Evolutionary conservation across 1,284 basidiomycete species (phyloP).

Genomic region (Stygiomarasmius scandens): DNA sequence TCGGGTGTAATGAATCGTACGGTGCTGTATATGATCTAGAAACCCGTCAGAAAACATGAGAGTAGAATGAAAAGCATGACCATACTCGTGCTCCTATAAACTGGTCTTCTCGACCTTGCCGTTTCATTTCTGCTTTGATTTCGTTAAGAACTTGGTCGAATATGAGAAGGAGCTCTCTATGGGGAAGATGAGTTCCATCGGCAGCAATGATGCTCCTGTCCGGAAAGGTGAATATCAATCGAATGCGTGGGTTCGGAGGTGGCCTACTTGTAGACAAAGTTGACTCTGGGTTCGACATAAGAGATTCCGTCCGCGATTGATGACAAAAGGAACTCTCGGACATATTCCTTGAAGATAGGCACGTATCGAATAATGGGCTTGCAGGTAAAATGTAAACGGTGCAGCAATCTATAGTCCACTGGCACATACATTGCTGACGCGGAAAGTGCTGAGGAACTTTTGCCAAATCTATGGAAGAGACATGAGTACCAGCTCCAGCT

Average conservation of each 20-base stretch:
- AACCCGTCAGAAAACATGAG: not conserved
- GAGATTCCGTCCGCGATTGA: constrained; percentile 74
- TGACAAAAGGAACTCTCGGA: constrained; percentile 62
- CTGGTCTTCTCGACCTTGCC: constrained; percentile 55
- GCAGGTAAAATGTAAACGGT: not conserved
- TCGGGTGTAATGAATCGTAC: constrained; percentile 59
- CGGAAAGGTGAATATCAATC: not conserved
- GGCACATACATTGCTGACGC: constrained; percentile 46
- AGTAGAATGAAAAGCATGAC: not conserved
- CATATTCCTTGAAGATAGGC: constrained; percentile 60
- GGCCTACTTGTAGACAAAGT: constrained; percentile 60
- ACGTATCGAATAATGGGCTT: constrained; percentile 57
- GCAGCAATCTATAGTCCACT: not conserved
- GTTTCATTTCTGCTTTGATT: constrained; percentile 54
- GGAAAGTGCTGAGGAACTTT: constrained; percentile 61
- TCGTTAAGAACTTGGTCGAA: constrained; percentile 60
- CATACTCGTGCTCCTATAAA: constrained; percentile 67
- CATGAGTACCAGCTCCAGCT: not conserved
- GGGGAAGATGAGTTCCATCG: constrained; percentile 58
- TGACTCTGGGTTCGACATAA: constrained; percentile 72
- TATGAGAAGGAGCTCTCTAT: constrained; percentile 61
- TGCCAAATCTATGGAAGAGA: constrained; percentile 61
- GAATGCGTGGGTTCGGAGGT: not conserved
- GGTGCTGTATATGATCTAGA: constrained; percentile 73
- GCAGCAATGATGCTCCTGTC: constrained; percentile 35